phyloP scores from a whole-genome alignment of 208 protist species.

The Vickermania spadyakhi region DNA sequence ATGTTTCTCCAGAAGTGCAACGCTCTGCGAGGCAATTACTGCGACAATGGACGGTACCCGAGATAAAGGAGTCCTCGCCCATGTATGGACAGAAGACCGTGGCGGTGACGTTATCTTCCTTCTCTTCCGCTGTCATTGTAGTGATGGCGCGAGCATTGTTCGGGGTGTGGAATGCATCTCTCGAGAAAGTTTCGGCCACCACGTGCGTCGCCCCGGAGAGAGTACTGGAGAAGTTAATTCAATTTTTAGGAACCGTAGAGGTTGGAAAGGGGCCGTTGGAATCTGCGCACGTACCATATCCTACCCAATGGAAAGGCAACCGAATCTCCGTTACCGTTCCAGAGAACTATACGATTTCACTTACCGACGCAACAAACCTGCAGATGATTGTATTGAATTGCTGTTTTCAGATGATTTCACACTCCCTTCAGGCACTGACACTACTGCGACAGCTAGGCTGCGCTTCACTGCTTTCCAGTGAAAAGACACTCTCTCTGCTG shows the following conservation, averaged over 20 bases:
- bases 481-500: constrained; percentile 48
- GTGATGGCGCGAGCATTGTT: constrained; percentile 64
- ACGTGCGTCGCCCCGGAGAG: constrained; percentile 17
- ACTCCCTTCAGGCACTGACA: constrained; percentile 47
- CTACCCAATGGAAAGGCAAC: constrained; percentile 36
- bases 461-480: constrained; percentile 39
- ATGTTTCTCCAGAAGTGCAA: background rate
- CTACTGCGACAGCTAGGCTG: constrained; percentile 42
- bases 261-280: constrained; percentile 12
- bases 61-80: constrained; percentile 5
- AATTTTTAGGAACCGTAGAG: constrained; percentile 19
- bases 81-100: constrained; percentile 16
- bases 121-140: constrained; percentile 37
- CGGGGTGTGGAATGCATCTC: constrained; percentile 44
- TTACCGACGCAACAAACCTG: constrained; percentile 34
- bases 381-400: constrained; percentile 28
- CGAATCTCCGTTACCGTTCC: constrained; percentile 26
- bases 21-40: background rate
- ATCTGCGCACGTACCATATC: constrained; percentile 18
- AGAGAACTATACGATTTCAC: constrained; percentile 15
- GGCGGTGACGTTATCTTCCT: constrained; percentile 61
- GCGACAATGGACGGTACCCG: background rate
- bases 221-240: constrained; percentile 13
- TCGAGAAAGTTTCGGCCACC: constrained; percentile 23
- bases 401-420: constrained; percentile 30